Conservation (phyloP, 371 early-diverging fungal species). For the Mortierella sp. region DNA sequence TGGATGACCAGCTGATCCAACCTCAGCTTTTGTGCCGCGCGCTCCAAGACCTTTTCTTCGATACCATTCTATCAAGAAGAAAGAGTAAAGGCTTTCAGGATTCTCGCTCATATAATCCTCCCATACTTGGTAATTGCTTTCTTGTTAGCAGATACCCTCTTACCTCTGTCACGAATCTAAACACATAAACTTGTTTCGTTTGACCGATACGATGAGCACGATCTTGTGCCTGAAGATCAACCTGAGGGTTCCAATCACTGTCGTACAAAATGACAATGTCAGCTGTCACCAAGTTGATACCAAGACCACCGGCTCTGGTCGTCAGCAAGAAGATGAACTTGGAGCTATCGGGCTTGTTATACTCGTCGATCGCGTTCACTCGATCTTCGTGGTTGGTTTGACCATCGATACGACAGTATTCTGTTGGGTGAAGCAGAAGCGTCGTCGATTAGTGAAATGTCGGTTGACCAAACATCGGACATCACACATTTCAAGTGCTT, state of each 20-base stretch:
- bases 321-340: slow-evolving; percentile 98
- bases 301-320: slow-evolving; percentile 98
- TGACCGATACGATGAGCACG: background rate
- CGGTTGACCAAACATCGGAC: background rate
- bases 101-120: too few species aligned
- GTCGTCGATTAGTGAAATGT: background rate
- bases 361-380: slow-evolving; percentile 93
- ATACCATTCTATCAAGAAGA: slow-evolving; percentile 75
- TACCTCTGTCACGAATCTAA: slow-evolving; percentile 95
- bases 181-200: slow-evolving; percentile 95
- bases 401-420: slow-evolving; percentile 99
- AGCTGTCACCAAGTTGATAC: slow-evolving; percentile 98
- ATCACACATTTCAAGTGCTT: too few species aligned
- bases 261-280: slow-evolving; percentile 98
- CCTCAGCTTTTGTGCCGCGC: slow-evolving; percentile 96
- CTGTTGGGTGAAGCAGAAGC: slow-evolving; percentile 29
- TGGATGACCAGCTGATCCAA: slow-evolving; percentile 99
- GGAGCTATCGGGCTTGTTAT: slow-evolving; percentile 88
- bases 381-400: slow-evolving; percentile 96
- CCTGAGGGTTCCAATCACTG: slow-evolving; percentile 99
- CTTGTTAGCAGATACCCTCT: background rate
- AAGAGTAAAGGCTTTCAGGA: too few species aligned
- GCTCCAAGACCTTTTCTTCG: slow-evolving; percentile 97
- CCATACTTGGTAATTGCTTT: background rate
- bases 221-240: slow-evolving; percentile 96